Percentiles rank a stretch among this genome's conserved stretches.
Conservation (phyloP, 441 rosid species). For the Gossypium lobatum region DNA sequence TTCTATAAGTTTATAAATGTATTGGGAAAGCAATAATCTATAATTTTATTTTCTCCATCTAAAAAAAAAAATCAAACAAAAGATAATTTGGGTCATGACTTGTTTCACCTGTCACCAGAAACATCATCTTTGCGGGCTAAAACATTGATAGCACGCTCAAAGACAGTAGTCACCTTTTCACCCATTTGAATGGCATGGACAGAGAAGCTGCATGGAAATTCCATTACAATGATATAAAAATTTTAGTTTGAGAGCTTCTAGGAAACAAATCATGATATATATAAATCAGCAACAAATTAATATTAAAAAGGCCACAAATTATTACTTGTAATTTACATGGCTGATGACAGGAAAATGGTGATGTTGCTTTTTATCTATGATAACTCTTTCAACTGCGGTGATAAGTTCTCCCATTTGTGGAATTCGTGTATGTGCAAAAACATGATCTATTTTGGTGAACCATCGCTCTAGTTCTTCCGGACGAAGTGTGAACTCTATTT, state of each 20-base stretch:
- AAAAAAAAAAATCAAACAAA: slow-evolving; percentile 5
- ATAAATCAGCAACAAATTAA: slow-evolving; percentile 10
- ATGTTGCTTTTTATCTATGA: slow-evolving; percentile 49
- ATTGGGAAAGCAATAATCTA: not conserved
- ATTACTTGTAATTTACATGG: slow-evolving; percentile 87
- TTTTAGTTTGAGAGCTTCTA: slow-evolving; percentile 10
- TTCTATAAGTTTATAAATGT: not conserved
- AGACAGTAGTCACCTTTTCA: slow-evolving; percentile 77
- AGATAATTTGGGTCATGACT: not conserved
- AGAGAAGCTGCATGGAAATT: slow-evolving; percentile 56
- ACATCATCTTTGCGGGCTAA: slow-evolving; percentile 72
- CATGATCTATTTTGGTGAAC: slow-evolving; percentile 88
- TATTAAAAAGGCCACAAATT: not conserved
- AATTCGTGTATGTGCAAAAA: slow-evolving; percentile 86
- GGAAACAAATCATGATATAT: not conserved
- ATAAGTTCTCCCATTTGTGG: slow-evolving; percentile 74
- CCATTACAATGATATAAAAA: slow-evolving; percentile 7
- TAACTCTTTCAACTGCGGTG: slow-evolving; percentile 66
- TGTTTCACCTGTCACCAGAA: slow-evolving; percentile 50
- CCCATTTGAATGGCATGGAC: slow-evolving; percentile 94
- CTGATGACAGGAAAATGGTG: slow-evolving; percentile 81
- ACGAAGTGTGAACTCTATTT: slow-evolving; percentile 69
- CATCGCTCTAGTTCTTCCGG: slow-evolving; percentile 93
- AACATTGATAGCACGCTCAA: slow-evolving; percentile 81
- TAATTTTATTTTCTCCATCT: not conserved